These are phyloP conservation scores for Cyberlindnera xylosilytica DNA, from an alignment of 805 yeast species.

Conservation along the genomic window DNA sequence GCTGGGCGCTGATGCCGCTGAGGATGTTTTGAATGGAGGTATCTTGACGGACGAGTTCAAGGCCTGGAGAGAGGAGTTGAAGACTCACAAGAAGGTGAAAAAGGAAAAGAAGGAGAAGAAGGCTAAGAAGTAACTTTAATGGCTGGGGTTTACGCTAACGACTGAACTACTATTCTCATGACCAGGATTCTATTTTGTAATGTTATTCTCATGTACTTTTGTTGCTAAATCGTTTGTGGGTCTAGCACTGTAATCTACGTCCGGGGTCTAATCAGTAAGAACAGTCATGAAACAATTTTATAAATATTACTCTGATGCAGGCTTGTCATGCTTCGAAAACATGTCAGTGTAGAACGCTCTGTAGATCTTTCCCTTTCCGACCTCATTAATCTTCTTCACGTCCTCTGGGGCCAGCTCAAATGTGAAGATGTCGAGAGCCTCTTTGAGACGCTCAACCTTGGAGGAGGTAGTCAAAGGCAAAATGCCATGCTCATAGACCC, in stretches of 20 bases:
- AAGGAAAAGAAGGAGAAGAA: constrained; percentile 2
- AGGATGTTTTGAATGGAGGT: constrained; percentile 36
- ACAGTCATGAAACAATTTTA: too few relatives aligned
- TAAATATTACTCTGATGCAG: too few relatives aligned
- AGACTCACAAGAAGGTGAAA: constrained; percentile 8
- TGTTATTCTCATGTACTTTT: too few relatives aligned
- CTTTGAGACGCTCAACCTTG: constrained; percentile 46
- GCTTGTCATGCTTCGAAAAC: constrained; percentile 9
- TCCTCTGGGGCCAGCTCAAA: constrained; percentile 52
- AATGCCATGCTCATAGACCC: constrained; percentile 58
- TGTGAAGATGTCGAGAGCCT: constrained; percentile 50
- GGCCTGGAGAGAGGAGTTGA: constrained; percentile 44
- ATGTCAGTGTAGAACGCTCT: constrained; percentile 17
- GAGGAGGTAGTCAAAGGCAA: constrained; percentile 69
- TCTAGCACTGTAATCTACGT: too few relatives aligned
- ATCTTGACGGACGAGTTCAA: constrained; percentile 50
- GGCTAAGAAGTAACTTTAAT: background rate
- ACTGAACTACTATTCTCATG: too few relatives aligned
- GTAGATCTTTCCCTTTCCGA: constrained; percentile 32
- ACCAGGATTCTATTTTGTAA: too few relatives aligned
- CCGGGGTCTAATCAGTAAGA: too few relatives aligned
- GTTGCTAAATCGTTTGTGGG: too few relatives aligned
- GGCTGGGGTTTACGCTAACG: background rate
- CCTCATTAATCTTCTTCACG: constrained; percentile 33
- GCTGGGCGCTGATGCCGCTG: constrained; percentile 37